Evolutionary conservation across 805 yeast species (phyloP).

Genomic region (Kluyveromyces aestuarii): DNA sequence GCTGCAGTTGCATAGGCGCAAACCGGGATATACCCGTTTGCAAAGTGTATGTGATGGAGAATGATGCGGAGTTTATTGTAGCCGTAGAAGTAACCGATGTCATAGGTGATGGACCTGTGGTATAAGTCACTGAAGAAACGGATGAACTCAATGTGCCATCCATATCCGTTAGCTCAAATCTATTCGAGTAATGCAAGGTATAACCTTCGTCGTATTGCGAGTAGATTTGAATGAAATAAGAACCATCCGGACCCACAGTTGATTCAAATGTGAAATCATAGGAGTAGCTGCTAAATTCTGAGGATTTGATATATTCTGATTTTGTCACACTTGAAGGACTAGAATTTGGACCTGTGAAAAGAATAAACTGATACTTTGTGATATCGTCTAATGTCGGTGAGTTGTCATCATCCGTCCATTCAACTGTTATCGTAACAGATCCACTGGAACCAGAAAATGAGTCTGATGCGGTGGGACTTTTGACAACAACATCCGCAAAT

Average conservation of each 20-base stretch:
- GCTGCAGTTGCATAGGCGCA: constrained; percentile 92
- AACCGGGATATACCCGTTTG: constrained; percentile 70
- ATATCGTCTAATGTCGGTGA: constrained; percentile 38
- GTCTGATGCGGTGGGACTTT: constrained; percentile 7
- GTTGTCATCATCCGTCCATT: constrained; percentile 50
- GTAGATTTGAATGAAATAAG: constrained; percentile 61
- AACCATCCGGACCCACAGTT: constrained; percentile 48
- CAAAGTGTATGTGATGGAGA: constrained; percentile 55
- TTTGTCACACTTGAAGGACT: constrained; percentile 35
- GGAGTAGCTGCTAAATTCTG: constrained; percentile 24
- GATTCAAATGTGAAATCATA: constrained; percentile 36
- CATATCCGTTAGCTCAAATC: constrained; percentile 66
- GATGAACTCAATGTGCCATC: constrained; percentile 45
- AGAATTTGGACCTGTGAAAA: constrained; percentile 62
- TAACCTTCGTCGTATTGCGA: constrained; percentile 36
- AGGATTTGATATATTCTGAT: constrained; percentile 25
- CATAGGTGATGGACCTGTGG: constrained; percentile 31
- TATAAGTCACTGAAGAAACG: constrained; percentile 19
- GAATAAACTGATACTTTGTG: constrained; percentile 38
- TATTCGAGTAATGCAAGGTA: constrained; percentile 56
- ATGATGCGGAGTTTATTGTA: constrained; percentile 37
- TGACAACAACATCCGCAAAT: constrained; percentile 6
- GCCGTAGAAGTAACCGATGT: constrained; percentile 7
- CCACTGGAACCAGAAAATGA: constrained; percentile 14
- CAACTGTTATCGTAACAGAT: constrained; percentile 15